Percentiles rank a stretch among this genome's conserved stretches.
Evolutionary conservation across 1,139 yeast species (phyloP).

Genomic region (Scheffersomyces cryptocercus): DNA sequence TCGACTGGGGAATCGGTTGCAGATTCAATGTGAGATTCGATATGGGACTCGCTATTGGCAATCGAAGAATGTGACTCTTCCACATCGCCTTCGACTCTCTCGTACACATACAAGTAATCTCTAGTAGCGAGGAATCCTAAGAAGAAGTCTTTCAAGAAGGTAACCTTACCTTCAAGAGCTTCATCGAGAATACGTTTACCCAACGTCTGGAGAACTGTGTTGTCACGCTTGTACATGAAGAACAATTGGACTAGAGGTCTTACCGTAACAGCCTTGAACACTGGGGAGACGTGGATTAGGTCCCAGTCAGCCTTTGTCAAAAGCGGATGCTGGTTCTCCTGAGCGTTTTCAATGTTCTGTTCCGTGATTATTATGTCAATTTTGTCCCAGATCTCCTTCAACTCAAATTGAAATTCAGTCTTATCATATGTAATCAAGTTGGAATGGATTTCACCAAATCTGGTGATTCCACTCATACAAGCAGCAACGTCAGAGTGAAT

Average conservation of each 20-base stretch:
- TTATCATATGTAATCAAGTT: constrained; percentile 63
- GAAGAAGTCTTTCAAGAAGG: constrained; percentile 17
- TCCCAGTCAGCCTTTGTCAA: constrained; percentile 28
- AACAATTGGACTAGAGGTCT: constrained; percentile 17
- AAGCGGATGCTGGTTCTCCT: constrained; percentile 5
- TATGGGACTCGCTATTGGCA: no score
- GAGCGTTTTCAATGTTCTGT: constrained; percentile 11
- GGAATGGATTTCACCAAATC: constrained; percentile 61
- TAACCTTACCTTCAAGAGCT: constrained; percentile 14
- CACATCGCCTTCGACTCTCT: constrained; percentile 18
- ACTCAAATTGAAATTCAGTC: constrained; percentile 52
- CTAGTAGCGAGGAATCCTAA: constrained; percentile 22
- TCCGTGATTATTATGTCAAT: constrained; percentile 66
- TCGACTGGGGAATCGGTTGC: no score
- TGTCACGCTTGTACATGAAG: constrained; percentile 9
- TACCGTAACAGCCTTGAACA: constrained; percentile 24
- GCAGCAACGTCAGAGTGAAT: constrained; percentile 80
- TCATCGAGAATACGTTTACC: constrained; percentile 18
- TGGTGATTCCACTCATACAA: constrained; percentile 85
- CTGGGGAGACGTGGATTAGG: constrained; percentile 17
- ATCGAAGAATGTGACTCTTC: no score
- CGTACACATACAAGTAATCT: constrained; percentile 33
- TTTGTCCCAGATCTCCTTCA: constrained; percentile 49
- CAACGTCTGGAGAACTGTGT: constrained; percentile 10
- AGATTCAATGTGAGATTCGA: no score